Base-by-base conservation (phyloP, 2,329 filamentous ascomycete species). In the Cryoendolithus antarcticus region DNA sequence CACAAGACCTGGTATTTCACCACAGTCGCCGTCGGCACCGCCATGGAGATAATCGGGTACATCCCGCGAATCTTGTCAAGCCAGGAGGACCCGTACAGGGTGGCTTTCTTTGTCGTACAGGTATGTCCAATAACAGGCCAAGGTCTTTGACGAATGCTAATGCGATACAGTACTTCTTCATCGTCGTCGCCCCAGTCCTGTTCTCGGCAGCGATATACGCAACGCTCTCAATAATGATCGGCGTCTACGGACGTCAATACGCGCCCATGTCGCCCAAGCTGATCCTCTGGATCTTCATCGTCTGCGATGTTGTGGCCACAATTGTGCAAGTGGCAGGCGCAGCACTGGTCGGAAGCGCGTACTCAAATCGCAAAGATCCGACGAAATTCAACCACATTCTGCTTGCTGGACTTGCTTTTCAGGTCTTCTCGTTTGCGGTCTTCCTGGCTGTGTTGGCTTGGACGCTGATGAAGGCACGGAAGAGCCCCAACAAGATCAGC, bases 101-200 rank as follows among this genome's bases (percentile, higher is more conserved):
- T 74, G 10, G 56, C 67, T 30, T 75, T 66, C 59, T 76, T 75
- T 46, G 69, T 76, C 30, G 56, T 72, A 34, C 70, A 54, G 38
- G 39, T 41, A 30, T 27, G 15, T 19, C 15, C 15, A 19, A 19
- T 35, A 34, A 34, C 31, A 35, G 32, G 7, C 32, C 24, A 19
- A 19, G 15, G 15, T 19, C 15, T 19, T 19, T 19, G 5, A 2
- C 12, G 9, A 28, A 11, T 7, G 4, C 11, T 32, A 32, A 11
- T 7, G 6, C 24, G 24, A 8, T 9, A 9, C 31, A 37, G 24
- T 75, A 75, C 59, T 76, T 76, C 61, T 73, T 73, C 61, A 73
- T 76, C 53, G 72, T 76, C 44, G 69, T 70, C 0, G 72, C 72
- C 0, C 72, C 72, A 1, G 72, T 76, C 30, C 72, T 75, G 49